These are phyloP conservation scores for Lignosus rhinocerotis DNA, from an alignment of 1,284 basidiomycete species.

Conservation along the genomic window DNA sequence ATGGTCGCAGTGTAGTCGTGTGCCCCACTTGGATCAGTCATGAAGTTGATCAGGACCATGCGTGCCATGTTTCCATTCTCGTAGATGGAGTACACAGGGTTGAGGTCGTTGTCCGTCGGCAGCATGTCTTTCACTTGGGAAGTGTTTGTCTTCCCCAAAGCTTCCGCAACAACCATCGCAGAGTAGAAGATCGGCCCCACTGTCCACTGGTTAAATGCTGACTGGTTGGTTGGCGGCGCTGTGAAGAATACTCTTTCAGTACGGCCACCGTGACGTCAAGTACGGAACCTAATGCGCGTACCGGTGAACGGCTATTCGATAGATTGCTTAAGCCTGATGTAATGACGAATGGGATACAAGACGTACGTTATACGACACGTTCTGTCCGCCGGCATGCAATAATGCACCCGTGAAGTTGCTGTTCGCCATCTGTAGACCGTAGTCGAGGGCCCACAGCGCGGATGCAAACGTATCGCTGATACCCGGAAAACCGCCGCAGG, in stretches of 20 bases:
- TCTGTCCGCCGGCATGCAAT: conserved; percentile 43
- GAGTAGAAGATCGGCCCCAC: conserved; percentile 40
- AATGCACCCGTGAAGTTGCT: conserved; percentile 39
- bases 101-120: conserved; percentile 28
- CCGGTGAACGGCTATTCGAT: conserved; percentile 37
- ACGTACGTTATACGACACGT: conserved; percentile 39
- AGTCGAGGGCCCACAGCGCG: conserved; percentile 71
- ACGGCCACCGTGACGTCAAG: not conserved
- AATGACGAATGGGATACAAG: not conserved
- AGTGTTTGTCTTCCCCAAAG: conserved; percentile 33
- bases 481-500: conserved; percentile 57
- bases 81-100: conserved; percentile 32
- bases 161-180: conserved; percentile 36
- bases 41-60: conserved; percentile 37
- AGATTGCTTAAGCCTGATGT: not conserved
- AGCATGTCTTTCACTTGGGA: conserved; percentile 33
- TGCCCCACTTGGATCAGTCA: conserved; percentile 35
- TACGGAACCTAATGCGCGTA: not conserved
- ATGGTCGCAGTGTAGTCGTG: conserved; percentile 34
- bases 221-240: conserved; percentile 40
- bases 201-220: conserved; percentile 37
- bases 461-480: conserved; percentile 61
- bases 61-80: conserved; percentile 26
- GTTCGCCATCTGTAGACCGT: conserved; percentile 39
- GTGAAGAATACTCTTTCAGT: conserved; percentile 5